A percentile compares a stretch with the other conserved stretches of the same genome.
Evolutionary conservation across 169 alveolate genomes (phyloP).

Genomic region (Plasmodium vivax): DNA sequence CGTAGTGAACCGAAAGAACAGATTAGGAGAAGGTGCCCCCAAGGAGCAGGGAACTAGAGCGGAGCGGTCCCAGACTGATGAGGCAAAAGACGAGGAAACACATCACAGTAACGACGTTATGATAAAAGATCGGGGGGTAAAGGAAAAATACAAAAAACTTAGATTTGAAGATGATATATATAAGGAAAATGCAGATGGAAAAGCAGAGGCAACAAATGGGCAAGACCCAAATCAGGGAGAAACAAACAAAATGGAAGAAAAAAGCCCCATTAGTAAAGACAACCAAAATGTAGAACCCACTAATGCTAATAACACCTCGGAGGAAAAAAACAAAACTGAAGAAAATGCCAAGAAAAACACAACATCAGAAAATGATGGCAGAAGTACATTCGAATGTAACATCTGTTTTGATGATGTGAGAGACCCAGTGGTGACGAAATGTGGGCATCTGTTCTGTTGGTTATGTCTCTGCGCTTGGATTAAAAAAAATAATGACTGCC

Average conservation of each 20-base stretch:
- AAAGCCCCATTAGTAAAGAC: neutral
- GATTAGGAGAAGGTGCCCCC: neutral
- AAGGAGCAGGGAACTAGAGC: neutral
- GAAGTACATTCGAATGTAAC: constrained; percentile 93
- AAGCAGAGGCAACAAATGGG: neutral
- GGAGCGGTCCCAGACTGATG: neutral
- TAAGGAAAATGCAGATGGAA: neutral
- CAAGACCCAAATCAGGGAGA: neutral
- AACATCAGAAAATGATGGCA: constrained; percentile 41
- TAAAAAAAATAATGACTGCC: constrained; percentile 93
- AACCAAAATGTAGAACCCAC: neutral
- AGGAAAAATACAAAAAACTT: neutral
- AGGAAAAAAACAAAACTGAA: neutral
- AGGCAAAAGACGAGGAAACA: neutral
- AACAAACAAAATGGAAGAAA: neutral
- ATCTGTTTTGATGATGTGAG: constrained; percentile 96
- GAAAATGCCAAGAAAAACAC: neutral
- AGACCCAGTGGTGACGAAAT: constrained; percentile 97
- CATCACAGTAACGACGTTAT: neutral
- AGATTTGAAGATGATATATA: neutral
- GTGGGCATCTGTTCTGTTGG: constrained; percentile 98
- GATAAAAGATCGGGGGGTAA: neutral
- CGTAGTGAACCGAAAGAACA: neutral
- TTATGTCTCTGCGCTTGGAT: constrained; percentile 94
- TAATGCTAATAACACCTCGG: neutral